These are phyloP conservation scores for Colletotrichum sublineola DNA, from an alignment of 2,329 filamentous ascomycete genomes.

Conservation along the genomic window DNA sequence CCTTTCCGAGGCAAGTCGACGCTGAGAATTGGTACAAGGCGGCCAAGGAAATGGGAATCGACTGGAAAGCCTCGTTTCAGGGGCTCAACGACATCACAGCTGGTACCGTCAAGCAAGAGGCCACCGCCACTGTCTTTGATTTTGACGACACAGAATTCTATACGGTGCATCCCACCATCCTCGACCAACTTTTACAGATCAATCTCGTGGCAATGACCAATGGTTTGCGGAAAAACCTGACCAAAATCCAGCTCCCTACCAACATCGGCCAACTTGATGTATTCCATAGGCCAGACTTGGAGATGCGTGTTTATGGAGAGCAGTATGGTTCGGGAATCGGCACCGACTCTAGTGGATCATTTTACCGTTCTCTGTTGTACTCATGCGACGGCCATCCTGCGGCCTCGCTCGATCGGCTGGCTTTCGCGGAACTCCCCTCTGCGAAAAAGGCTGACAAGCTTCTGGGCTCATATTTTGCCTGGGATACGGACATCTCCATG, in stretches of 20 bases:
- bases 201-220: slow-evolving; percentile 27
- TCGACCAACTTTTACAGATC: slow-evolving; percentile 36
- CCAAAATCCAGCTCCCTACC: slow-evolving; percentile 25
- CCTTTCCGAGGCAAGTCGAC: slow-evolving; percentile 11
- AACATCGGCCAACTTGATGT: slow-evolving; percentile 15
- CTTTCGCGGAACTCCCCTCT: neutral
- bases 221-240: slow-evolving; percentile 9
- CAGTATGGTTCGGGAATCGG: neutral
- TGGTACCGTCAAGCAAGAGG: slow-evolving; percentile 3
- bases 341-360: neutral
- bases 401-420: neutral
- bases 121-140: slow-evolving; percentile 29
- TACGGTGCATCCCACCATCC: slow-evolving; percentile 21
- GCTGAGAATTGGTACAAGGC: slow-evolving; percentile 31
- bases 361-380: neutral
- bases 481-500: neutral
- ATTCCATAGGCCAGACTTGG: slow-evolving; percentile 17
- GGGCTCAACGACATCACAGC: slow-evolving; percentile 30
- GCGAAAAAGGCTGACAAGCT: neutral
- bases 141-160: slow-evolving; percentile 32
- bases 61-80: slow-evolving; percentile 30
- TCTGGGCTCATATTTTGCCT: neutral
- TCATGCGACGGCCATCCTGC: neutral
- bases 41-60: slow-evolving; percentile 22
- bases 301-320: slow-evolving; percentile 27